These are phyloP conservation scores for Venustampulla echinocandica DNA, from an alignment of 495 filamentous ascomycete genomes.

Conservation along the genomic window DNA sequence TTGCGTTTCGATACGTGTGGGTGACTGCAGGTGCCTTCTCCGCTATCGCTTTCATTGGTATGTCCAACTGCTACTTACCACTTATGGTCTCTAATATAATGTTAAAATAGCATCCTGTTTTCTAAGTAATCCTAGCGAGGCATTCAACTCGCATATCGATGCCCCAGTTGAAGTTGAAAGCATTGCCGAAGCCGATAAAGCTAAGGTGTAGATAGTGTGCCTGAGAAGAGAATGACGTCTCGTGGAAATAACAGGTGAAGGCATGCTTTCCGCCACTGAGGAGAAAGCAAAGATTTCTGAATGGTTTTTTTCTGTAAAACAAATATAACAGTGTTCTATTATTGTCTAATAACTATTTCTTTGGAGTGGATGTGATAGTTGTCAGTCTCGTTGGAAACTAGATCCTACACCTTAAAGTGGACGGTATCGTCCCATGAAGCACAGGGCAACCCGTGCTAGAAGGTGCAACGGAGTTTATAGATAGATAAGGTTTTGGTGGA, in stretches of 20 bases:
- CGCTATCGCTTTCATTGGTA: conserved; percentile 16
- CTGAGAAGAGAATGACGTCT: background rate
- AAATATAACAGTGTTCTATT: background rate
- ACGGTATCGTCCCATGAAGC: too few relatives aligned
- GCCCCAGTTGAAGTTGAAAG: conserved; percentile 14
- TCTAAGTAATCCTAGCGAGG: conserved; percentile 13
- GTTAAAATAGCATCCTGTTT: conserved; percentile 11
- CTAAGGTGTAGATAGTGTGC: background rate
- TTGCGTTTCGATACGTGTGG: conserved; percentile 26
- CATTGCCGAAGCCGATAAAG: background rate
- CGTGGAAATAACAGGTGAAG: background rate
- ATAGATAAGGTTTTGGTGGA: too few relatives aligned
- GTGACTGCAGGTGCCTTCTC: conserved; percentile 24
- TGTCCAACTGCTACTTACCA: background rate
- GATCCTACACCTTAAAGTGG: too few relatives aligned
- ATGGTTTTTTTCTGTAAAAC: background rate
- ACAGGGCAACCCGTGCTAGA: too few relatives aligned
- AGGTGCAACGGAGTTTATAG: too few relatives aligned
- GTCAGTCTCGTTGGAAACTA: too few relatives aligned
- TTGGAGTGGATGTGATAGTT: too few relatives aligned
- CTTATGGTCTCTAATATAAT: background rate
- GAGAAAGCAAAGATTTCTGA: background rate
- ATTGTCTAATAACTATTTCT: background rate
- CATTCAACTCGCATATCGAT: conserved; percentile 15
- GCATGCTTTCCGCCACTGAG: background rate